Evolutionary conservation across 495 filamentous ascomycete genomes (phyloP).

Genomic region (Penicillium atrosanguineum): DNA sequence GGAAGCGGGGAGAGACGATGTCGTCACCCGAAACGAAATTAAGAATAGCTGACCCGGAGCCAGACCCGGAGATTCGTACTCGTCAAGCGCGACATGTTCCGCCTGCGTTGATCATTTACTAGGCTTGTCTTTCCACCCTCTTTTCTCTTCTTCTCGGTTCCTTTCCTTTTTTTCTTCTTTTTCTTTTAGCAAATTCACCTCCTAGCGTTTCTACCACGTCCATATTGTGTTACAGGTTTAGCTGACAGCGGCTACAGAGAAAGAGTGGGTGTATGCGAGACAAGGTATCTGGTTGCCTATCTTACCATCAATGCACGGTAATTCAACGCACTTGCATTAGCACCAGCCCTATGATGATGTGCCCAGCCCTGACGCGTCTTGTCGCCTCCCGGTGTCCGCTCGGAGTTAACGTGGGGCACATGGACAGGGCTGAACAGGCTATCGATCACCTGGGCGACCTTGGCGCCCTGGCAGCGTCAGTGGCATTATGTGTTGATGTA

Average conservation of each 20-base stretch:
- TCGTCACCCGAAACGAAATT: slow-evolving; percentile 17
- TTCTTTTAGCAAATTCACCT: not conserved
- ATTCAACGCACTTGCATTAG: not conserved
- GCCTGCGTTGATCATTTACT: not conserved
- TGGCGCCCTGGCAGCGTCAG: not conserved
- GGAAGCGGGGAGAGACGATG: slow-evolving; percentile 16
- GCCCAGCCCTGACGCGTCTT: slow-evolving; percentile 3
- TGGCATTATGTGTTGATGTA: not conserved
- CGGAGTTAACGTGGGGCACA: not conserved
- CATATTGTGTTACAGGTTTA: not conserved
- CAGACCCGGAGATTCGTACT: too few relatives aligned
- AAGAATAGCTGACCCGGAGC: not conserved
- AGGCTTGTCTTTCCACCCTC: not conserved
- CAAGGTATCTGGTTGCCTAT: not conserved
- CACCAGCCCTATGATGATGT: not conserved
- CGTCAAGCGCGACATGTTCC: too few relatives aligned
- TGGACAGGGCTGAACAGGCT: slow-evolving; percentile 6
- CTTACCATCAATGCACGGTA: not conserved
- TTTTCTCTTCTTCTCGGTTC: not conserved
- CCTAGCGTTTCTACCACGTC: too few relatives aligned
- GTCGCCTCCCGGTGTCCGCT: not conserved
- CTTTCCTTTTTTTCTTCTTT: not conserved
- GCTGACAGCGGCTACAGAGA: not conserved
- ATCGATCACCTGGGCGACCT: not conserved
- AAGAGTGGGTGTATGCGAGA: not conserved